These are phyloP conservation scores for Diaporthe vexans DNA, from an alignment of 2,329 filamentous ascomycete species.

Conservation along the genomic window DNA sequence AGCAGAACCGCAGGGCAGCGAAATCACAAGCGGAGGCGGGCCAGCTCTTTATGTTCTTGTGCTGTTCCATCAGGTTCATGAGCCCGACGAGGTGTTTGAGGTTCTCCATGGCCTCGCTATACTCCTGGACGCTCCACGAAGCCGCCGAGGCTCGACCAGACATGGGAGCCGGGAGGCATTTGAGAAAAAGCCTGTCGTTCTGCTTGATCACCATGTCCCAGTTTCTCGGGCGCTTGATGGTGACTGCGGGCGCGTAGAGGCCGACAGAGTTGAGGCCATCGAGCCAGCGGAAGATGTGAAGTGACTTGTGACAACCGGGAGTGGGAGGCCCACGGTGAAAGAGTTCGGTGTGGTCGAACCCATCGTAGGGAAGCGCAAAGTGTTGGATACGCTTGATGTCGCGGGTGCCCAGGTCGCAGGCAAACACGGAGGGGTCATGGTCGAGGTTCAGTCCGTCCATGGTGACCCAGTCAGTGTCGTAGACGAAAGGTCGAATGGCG, in stretches of 20 bases:
- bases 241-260: neutral
- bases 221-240: neutral
- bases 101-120: neutral
- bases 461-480: neutral
- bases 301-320: no score
- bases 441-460: neutral
- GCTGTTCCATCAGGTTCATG: accelerated
- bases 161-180: neutral
- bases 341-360: no score
- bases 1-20: neutral
- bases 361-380: neutral
- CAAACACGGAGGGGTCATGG: no score
- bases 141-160: no score
- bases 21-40: neutral
- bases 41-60: neutral
- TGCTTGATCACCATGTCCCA: neutral
- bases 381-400: neutral
- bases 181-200: neutral
- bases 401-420: no score
- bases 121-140: neutral
- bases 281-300: neutral
- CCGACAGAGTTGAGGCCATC: neutral
- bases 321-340: no score
- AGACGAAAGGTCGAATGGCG: neutral
- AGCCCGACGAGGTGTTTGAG: neutral